Percentiles rank a stretch among this genome's conserved stretches.
Evolutionary conservation across 164 flowering plant genomes (phyloP).

Genomic region (Euptelea pleiosperma): DNA sequence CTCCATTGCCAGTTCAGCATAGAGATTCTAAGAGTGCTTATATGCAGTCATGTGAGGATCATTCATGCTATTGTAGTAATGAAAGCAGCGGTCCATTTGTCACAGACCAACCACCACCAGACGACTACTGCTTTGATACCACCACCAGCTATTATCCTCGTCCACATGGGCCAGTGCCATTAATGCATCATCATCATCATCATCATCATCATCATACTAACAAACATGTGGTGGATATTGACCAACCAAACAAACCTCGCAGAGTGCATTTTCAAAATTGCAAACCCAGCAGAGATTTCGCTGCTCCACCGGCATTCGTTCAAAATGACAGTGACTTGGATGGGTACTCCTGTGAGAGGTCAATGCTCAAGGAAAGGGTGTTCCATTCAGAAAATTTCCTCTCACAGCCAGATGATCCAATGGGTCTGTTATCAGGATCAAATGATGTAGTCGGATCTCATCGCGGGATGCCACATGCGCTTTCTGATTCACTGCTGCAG

Average conservation of each 20-base stretch:
- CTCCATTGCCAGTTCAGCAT: constrained; percentile 30
- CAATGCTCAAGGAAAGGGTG: constrained; percentile 30
- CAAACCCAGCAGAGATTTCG: constrained; percentile 27
- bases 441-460: constrained; percentile 26
- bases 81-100: constrained; percentile 21
- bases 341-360: constrained; percentile 22
- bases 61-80: constrained; percentile 20
- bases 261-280: constrained; percentile 25
- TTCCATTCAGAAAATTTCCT: constrained; percentile 35
- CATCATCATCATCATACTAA: constrained; percentile 21
- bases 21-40: constrained; percentile 18
- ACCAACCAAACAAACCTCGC: constrained; percentile 14
- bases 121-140: constrained; percentile 17
- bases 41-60: constrained; percentile 26
- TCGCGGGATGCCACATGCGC: constrained; percentile 45
- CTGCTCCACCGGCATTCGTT: constrained; percentile 20
- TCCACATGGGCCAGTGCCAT: constrained; percentile 20
- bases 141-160: constrained; percentile 14
- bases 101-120: constrained; percentile 21
- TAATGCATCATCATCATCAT: constrained; percentile 21
- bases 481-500: constrained; percentile 56
- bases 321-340: constrained; percentile 29
- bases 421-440: constrained; percentile 20
- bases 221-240: constrained; percentile 22
- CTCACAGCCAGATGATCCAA: constrained; percentile 29